Evolutionary conservation across 2,329 filamentous ascomycete genomes (phyloP), one percentile per base, ranked within the genome.

Genomic region (Neopestalotiopsis sp.): DNA sequence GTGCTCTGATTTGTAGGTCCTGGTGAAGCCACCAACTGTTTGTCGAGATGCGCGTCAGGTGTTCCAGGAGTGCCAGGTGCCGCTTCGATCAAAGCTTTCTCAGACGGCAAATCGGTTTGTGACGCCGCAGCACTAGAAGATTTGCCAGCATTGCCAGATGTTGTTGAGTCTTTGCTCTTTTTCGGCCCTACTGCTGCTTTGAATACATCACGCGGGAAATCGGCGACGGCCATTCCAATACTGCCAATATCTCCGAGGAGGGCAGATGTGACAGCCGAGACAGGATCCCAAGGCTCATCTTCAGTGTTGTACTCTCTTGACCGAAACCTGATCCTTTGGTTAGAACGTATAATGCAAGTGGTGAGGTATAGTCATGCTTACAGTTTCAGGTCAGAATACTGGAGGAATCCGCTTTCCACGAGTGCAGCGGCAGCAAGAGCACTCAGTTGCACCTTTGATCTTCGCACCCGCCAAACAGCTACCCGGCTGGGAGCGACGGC

Each of bases 181-280:
- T 74, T 72, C n/a, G 69, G 69, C 1, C 67, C 65, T 38, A 68
- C 72, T 17, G 73, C 73, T 12, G 75, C 71, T 70, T 84, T 86
- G 78, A 89, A 88, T 5, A 90, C 78, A 69, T 89, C 86, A 20
- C 86, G 81, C 2, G 89, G 89, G 73, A 91, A 87, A 75, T 97
- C 94, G 1, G 93, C 93, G 56, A 97, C 86, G 1, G 94, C 93
- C 87, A 97, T 92, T 75, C 93, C 89, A 68, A 98, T 91, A 53
- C 88, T 92, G 32, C 92, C 90, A 61, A 96, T 84, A n/a, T 95
- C 95, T 5, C 92, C 92, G n/a, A 97, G 83, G 0, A 98, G 81
- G 0, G 94, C 93, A 59, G 90, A 89, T 0, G 94, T 90, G 17
- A 90, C 92, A 24, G 93, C 94, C 14, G 92, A 90, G 30, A 97